phyloP scores from a whole-genome alignment of 2,329 filamentous ascomycete genomes.

The Dendryphion nanum region DNA sequence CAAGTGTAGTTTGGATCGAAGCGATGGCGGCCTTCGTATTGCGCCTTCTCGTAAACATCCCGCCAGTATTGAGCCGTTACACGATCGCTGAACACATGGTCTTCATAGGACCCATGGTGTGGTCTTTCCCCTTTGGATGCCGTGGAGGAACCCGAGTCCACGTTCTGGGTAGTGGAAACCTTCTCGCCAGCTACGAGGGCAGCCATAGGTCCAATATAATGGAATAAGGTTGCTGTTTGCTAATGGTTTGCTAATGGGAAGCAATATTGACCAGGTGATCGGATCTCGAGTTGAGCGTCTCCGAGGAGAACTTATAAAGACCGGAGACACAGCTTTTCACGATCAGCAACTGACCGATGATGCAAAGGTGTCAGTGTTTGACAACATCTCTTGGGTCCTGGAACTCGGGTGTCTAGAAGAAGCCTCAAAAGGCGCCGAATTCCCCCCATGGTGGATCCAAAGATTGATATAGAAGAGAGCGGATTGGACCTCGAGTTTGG shows the following conservation, averaged over 20 bases:
- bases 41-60: conserved; percentile 23
- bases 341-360: conserved; percentile 10
- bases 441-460: background rate
- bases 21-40: conserved; percentile 42
- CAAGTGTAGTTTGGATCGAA: conserved; percentile 51
- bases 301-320: conserved; percentile 14
- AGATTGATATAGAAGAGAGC: background rate
- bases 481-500: background rate
- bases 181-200: conserved; percentile 9
- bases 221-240: too few relatives aligned
- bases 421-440: background rate
- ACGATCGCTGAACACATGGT: conserved; percentile 22
- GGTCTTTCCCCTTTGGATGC: conserved; percentile 4
- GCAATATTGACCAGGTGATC: conserved; percentile 9
- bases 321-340: conserved; percentile 7
- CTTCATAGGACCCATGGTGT: conserved; percentile 12
- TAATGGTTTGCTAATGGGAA: conserved; percentile 9
- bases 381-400: conserved; percentile 16
- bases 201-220: too few relatives aligned
- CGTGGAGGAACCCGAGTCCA: conserved; percentile 16
- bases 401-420: background rate
- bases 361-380: conserved; percentile 15
- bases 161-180: conserved; percentile 11
- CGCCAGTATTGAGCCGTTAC: conserved; percentile 24
- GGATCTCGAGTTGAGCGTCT: conserved; percentile 6